A percentile compares a stretch with the other conserved stretches of the same genome.
Conservation (phyloP, 2,329 filamentous ascomycete species). For the Pseudogymnoascus sp. region DNA sequence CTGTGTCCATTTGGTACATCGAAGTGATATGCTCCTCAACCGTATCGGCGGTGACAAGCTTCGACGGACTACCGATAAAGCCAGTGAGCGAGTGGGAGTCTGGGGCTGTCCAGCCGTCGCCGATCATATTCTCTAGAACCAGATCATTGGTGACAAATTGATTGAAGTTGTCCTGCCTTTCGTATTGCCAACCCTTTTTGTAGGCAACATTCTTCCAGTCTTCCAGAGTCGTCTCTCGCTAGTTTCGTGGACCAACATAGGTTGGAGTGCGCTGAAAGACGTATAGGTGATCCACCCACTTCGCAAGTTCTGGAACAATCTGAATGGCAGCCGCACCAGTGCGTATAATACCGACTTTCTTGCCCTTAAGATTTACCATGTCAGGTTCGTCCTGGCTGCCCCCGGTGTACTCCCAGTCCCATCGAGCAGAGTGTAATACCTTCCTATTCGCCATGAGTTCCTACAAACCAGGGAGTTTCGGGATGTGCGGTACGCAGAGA, state of each 20-base stretch:
- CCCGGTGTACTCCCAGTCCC: constrained; percentile 37
- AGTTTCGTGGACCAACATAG: constrained; percentile 33
- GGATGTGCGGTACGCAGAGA: too few relatives aligned
- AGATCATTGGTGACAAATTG: constrained; percentile 29
- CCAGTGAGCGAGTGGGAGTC: constrained; percentile 43
- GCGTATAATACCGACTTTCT: constrained; percentile 23
- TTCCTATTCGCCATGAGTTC: constrained; percentile 21
- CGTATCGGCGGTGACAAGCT: constrained; percentile 38
- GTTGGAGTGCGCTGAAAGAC: constrained; percentile 52
- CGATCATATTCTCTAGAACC: constrained; percentile 36
- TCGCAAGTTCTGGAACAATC: constrained; percentile 34
- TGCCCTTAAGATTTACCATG: constrained; percentile 26
- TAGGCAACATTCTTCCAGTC: constrained; percentile 30
- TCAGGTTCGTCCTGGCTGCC: constrained; percentile 27
- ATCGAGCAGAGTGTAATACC: constrained; percentile 38
- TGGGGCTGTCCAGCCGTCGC: constrained; percentile 44
- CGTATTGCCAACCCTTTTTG: constrained; percentile 42
- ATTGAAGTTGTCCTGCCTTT: constrained; percentile 40
- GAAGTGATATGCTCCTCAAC: too few relatives aligned
- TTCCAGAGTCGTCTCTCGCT: constrained; percentile 35
- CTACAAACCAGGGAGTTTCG: too few relatives aligned
- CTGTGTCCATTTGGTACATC: constrained; percentile 24
- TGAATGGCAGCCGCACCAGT: constrained; percentile 25
- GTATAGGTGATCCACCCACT: constrained; percentile 42
- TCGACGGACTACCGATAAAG: constrained; percentile 43